Conservation (phyloP, 495 filamentous ascomycete species). For the Podospora tetraspora region DNA sequence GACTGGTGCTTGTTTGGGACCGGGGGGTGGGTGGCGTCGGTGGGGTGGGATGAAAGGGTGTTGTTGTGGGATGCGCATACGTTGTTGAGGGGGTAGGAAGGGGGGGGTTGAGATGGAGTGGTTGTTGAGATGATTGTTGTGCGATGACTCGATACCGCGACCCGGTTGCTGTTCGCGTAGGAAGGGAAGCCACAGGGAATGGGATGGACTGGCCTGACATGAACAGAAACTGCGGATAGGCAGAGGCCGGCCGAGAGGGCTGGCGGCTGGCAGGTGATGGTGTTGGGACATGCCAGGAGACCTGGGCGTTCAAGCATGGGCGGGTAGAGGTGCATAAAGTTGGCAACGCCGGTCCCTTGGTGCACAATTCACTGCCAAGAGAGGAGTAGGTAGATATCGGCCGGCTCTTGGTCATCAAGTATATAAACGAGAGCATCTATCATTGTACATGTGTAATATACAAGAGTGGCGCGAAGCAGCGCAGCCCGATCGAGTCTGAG, state of each 20-base stretch:
- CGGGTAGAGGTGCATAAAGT: neutral
- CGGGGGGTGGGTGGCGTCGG: slow-evolving; percentile 92
- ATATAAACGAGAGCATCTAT: neutral
- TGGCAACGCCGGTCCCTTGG: neutral
- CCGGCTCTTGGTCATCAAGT: neutral
- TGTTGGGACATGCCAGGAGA: neutral
- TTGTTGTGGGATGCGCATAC: slow-evolving; percentile 81
- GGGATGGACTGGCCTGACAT: neutral
- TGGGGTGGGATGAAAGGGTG: slow-evolving; percentile 87
- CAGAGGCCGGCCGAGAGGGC: neutral
- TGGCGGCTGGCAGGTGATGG: neutral
- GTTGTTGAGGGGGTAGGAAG: slow-evolving; percentile 21
- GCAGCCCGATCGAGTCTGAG: neutral
- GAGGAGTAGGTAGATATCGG: neutral
- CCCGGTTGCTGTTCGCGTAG: neutral
- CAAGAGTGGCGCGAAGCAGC: neutral
- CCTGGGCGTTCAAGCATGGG: neutral
- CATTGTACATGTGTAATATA: neutral
- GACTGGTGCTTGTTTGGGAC: slow-evolving; percentile 97
- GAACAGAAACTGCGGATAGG: neutral
- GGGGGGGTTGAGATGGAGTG: neutral
- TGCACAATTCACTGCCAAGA: neutral
- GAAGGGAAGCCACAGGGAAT: neutral
- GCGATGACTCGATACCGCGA: neutral
- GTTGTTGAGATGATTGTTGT: neutral